Conservation (phyloP, 768 basidiomycete species). For the Macrolepiota dolichaula region DNA sequence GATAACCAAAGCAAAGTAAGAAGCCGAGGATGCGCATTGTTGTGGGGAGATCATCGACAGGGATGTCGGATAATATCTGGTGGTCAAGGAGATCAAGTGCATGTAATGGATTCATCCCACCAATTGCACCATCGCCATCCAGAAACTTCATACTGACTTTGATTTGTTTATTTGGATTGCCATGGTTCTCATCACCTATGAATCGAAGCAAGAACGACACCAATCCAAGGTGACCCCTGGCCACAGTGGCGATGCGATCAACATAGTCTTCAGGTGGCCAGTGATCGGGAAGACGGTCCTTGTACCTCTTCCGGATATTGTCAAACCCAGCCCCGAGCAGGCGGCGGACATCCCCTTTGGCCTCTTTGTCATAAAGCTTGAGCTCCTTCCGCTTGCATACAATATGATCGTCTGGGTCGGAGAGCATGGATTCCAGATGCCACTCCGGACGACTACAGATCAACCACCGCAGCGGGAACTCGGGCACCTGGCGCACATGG, state of each 20-base stretch:
- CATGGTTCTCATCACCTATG: background rate
- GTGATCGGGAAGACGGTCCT: background rate
- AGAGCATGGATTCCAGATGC: background rate
- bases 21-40: slow-evolving; percentile 3
- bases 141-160: too few relatives aligned
- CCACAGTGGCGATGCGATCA: background rate
- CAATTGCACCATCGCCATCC: too few relatives aligned
- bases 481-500: background rate
- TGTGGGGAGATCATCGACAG: background rate
- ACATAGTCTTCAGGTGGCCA: slow-evolving; percentile 1
- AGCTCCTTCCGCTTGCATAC: background rate
- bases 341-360: background rate
- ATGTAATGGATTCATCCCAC: too few relatives aligned
- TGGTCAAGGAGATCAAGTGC: background rate
- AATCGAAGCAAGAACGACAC: too few relatives aligned
- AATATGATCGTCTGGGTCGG: too few relatives aligned
- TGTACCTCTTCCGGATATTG: too few relatives aligned
- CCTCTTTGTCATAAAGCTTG: background rate
- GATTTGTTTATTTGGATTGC: background rate
- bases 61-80: background rate
- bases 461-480: background rate
- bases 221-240: slow-evolving; percentile 5
- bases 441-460: slow-evolving; percentile 1
- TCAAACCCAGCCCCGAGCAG: background rate
- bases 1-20: background rate